These are phyloP conservation scores for Lachancea dasiensis DNA, from an alignment of 805 yeast genomes.

Conservation along the genomic window DNA sequence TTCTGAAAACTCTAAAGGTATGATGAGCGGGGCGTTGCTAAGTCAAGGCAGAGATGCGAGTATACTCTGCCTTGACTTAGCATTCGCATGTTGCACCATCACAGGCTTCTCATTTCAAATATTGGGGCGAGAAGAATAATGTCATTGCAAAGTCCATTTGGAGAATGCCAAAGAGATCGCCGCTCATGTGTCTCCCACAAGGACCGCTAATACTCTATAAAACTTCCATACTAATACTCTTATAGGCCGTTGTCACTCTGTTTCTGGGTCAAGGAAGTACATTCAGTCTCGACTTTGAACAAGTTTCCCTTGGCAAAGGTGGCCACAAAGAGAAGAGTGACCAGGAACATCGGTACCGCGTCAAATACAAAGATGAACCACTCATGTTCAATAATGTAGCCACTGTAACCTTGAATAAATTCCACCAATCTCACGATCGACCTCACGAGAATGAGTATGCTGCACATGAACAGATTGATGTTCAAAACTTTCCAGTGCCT, in stretches of 20 bases:
- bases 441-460: slow-evolving; percentile 22
- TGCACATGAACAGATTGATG: slow-evolving; percentile 7
- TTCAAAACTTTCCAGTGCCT: slow-evolving; percentile 12
- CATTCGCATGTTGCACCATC: too few species aligned
- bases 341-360: slow-evolving; percentile 21
- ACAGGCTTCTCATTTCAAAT: too few species aligned
- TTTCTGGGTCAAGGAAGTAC: slow-evolving; percentile 3
- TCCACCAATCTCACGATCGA: slow-evolving; percentile 28
- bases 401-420: slow-evolving; percentile 23
- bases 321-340: slow-evolving; percentile 9
- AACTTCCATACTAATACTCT: too few species aligned
- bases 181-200: too few species aligned
- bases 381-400: slow-evolving; percentile 23
- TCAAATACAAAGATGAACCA: slow-evolving; percentile 23
- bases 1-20: slow-evolving; percentile 10
- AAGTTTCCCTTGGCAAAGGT: slow-evolving; percentile 12
- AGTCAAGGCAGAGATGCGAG: too few species aligned
- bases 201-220: too few species aligned
- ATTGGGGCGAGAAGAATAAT: too few species aligned
- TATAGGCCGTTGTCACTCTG: not conserved
- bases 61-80: too few species aligned
- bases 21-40: not conserved
- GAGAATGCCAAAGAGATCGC: too few species aligned
- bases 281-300: slow-evolving; percentile 6
- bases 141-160: too few species aligned